phyloP scores from a whole-genome alignment of 2,329 filamentous ascomycete genomes.

The Colletotrichum sublineola region DNA sequence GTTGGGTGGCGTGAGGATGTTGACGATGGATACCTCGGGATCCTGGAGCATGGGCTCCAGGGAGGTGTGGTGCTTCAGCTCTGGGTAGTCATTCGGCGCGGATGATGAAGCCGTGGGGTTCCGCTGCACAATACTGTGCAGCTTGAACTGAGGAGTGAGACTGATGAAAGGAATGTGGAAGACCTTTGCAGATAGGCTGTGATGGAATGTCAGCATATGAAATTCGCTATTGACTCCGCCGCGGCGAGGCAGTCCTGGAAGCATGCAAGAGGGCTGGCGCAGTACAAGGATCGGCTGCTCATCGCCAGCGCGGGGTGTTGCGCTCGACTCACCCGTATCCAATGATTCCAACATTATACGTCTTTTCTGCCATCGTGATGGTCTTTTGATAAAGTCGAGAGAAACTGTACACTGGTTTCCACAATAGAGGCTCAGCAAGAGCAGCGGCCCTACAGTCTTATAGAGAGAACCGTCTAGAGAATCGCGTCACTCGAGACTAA shows the following conservation, averaged over 20 bases:
- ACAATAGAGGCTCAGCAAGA: background rate
- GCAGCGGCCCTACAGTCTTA: slow-evolving; percentile 21
- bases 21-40: slow-evolving; percentile 74
- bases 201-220: slow-evolving; percentile 37
- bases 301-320: background rate
- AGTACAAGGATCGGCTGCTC: slow-evolving; percentile 18
- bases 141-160: slow-evolving; percentile 72
- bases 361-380: slow-evolving; percentile 48
- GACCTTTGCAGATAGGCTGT: slow-evolving; percentile 76
- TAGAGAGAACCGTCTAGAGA: slow-evolving; percentile 23
- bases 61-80: slow-evolving; percentile 73
- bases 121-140: slow-evolving; percentile 83
- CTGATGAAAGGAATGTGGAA: slow-evolving; percentile 87
- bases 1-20: slow-evolving; percentile 79
- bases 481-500: background rate
- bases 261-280: slow-evolving; percentile 6
- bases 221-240: background rate
- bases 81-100: slow-evolving; percentile 76
- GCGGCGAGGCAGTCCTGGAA: slow-evolving; percentile 15
- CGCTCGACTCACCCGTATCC: slow-evolving; percentile 62
- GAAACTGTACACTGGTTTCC: background rate
- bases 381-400: background rate
- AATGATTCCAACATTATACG: slow-evolving; percentile 64
- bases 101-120: slow-evolving; percentile 76
- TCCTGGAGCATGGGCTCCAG: slow-evolving; percentile 75